Percentiles rank a stretch among this genome's conserved stretches.
Conservation (phyloP, 805 yeast species). For the Nakazawaea wickerhamii region DNA sequence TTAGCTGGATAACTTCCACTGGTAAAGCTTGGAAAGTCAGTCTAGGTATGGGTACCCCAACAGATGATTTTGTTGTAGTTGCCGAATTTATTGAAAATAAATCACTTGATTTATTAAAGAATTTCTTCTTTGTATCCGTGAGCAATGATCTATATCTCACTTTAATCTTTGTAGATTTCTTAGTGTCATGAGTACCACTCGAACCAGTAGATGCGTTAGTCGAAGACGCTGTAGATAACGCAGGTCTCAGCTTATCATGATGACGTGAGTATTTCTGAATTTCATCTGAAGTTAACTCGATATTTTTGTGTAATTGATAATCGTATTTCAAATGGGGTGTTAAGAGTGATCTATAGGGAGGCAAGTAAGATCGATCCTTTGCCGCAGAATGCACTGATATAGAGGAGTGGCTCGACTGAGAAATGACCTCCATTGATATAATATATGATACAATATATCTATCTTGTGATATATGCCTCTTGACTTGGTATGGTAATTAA, state of each 20-base stretch:
- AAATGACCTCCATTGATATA: background rate
- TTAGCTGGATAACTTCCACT: constrained; percentile 33
- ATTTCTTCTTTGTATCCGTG: constrained; percentile 25
- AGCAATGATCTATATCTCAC: constrained; percentile 46
- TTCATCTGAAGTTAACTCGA: constrained; percentile 12
- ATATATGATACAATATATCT: too few species aligned
- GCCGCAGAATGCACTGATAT: background rate
- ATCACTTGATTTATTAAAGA: constrained; percentile 31
- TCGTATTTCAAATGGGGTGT: constrained; percentile 46
- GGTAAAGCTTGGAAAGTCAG: constrained; percentile 32
- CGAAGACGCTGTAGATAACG: constrained; percentile 13
- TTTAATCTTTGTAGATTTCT: constrained; percentile 21
- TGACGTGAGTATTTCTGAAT: constrained; percentile 27
- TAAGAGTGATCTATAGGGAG: constrained; percentile 48
- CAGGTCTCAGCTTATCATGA: constrained; percentile 22
- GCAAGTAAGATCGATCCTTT: constrained; percentile 27
- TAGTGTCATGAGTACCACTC: background rate
- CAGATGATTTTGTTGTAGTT: constrained; percentile 6
- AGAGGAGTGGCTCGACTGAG: background rate
- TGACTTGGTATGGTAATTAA: too few species aligned
- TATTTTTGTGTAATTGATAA: constrained; percentile 30
- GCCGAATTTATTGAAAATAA: constrained; percentile 32
- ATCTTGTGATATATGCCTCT: too few species aligned
- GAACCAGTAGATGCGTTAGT: constrained; percentile 8
- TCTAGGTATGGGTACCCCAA: background rate